Evolutionary conservation across 1,284 basidiomycete genomes (phyloP).

Genomic region (Trichosporon sp.): DNA sequence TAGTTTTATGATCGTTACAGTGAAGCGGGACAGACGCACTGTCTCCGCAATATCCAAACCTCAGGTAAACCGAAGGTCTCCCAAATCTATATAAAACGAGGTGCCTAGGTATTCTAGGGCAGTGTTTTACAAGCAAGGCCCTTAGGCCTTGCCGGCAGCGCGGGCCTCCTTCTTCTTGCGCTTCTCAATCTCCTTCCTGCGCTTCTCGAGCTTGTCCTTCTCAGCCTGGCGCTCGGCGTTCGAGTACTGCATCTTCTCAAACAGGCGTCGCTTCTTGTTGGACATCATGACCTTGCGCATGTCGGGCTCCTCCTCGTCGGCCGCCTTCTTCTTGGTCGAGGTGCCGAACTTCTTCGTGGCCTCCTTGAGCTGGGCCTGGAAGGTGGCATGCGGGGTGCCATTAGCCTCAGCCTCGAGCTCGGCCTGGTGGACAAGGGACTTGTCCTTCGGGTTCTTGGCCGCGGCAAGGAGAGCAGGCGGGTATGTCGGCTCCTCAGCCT

Average conservation of each 20-base stretch:
- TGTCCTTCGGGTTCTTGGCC: constrained; percentile 58
- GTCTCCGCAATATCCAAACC: constrained; percentile 1
- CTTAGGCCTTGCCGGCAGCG: constrained; percentile 7
- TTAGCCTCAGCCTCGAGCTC: constrained; percentile 90
- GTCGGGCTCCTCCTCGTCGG: constrained; percentile 59
- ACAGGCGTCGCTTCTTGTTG: constrained; percentile 92
- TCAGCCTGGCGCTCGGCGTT: constrained; percentile 73
- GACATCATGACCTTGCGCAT: constrained; percentile 99
- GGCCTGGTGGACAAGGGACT: constrained; percentile 71
- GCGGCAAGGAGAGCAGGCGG: constrained; percentile 55
- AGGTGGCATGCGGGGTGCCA: constrained; percentile 74
- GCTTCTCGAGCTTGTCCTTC: constrained; percentile 58
- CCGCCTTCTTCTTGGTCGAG: constrained; percentile 22
- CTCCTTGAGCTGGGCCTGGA: constrained; percentile 73
- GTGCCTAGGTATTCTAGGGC: neutral
- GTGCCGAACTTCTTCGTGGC: constrained; percentile 54
- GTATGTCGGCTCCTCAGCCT: constrained; percentile 43
- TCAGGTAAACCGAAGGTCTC: neutral
- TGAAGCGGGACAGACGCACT: neutral
- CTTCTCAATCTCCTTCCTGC: constrained; percentile 58
- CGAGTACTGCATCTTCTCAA: constrained; percentile 89
- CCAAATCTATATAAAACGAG: constrained; percentile 2
- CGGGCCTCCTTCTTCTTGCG: constrained; percentile 52
- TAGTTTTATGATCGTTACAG: constrained; percentile 5
- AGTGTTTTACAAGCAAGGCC: neutral